Evolutionary conservation across 2,329 filamentous ascomycete genomes (phyloP).

Genomic region (Aspergillus transmontanensis): DNA sequence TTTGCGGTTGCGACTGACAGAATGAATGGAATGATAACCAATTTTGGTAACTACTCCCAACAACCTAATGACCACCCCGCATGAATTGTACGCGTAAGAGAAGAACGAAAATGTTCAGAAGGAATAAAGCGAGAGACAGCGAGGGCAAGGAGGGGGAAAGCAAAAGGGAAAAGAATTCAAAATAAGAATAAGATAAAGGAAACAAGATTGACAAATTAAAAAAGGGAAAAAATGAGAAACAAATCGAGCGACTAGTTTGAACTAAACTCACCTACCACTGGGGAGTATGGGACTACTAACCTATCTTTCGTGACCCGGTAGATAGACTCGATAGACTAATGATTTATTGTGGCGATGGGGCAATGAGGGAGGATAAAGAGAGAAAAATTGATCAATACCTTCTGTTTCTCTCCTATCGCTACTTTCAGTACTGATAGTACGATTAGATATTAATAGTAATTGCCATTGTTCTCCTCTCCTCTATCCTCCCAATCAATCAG

Average conservation of each 20-base stretch:
- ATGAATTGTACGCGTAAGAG: conserved; percentile 7
- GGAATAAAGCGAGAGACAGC: conserved; percentile 9
- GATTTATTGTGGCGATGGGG: neutral
- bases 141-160: neutral
- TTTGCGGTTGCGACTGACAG: conserved; percentile 35
- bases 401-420: neutral
- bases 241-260: neutral
- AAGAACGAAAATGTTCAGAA: conserved; percentile 1
- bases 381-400: neutral
- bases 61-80: conserved; percentile 17
- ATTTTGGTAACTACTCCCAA: neutral
- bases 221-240: conserved; percentile 9
- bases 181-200: conserved; percentile 7
- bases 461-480: neutral
- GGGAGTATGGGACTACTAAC: conserved; percentile 1
- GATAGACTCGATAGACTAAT: neutral
- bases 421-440: neutral
- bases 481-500: neutral
- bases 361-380: neutral
- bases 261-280: neutral
- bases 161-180: neutral
- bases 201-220: conserved; percentile 3
- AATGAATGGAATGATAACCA: conserved; percentile 17
- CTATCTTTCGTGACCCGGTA: neutral
- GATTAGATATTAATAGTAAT: neutral